Base-by-base conservation (phyloP, 129 eudicot genomes). In the Flaveria robusta region DNA sequence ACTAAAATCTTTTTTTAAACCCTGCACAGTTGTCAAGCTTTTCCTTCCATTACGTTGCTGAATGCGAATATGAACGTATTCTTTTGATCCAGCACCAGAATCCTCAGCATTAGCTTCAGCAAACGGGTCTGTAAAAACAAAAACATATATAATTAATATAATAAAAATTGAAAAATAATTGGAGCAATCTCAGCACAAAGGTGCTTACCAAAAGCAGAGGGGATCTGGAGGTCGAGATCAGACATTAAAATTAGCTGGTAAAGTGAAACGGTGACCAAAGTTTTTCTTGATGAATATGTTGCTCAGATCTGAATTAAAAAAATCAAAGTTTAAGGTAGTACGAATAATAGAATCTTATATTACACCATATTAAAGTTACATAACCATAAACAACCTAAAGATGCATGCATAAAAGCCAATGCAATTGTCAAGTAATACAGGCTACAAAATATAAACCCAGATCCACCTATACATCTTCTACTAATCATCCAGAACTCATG, bases 11-110 rank as follows among this genome's bases (percentile, higher is more conserved):
- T 89, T 91, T 85, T 89, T 91, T 71, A 89, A 74, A 4, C 97
- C 97, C 70, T 91, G 97, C 56, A 89, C 97, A 56, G 96, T 91
- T 37, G 97, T 88, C 88, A 91, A 82, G 85, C 96, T 91, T 76
- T 91, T 91, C 69, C 97, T 79, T 62, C 96, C 92, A 85, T 91
- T 91, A 15, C 97, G 81, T 72, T 91, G 97, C 68, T 91, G 97
- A 29, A 87, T 66, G 39, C 97, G 92, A 55, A 91, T 87, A 76
- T 91, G 97, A 49, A 89, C 87, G 77, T 89, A 91, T n/a, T 91
- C 97, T 68, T 91, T 89, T 77, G 96, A 41, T 75, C 90, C 97
- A 72, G 96, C 96, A 81, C 97, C 86, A 47, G 96, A 88, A 58
- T 91, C 92, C 79, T 91, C 97, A 62, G n/a, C 79, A 16, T 11